Conservation (phyloP, 2,329 filamentous ascomycete species). For the Pseudopithomyces maydicus region DNA sequence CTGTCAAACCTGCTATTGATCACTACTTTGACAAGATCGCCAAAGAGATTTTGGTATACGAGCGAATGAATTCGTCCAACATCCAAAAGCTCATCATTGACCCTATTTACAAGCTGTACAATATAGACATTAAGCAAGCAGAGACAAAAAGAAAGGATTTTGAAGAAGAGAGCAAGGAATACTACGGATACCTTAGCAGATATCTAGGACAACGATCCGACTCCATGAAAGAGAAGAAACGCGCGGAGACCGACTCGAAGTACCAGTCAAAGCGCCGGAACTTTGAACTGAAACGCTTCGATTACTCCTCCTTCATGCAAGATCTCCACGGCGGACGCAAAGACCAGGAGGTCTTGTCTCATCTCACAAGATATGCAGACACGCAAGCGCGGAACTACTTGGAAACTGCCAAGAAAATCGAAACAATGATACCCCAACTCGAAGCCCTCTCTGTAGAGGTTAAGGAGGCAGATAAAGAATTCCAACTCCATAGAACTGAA, state of each 20-base stretch:
- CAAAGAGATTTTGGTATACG: conserved; percentile 84
- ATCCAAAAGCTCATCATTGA: conserved; percentile 95
- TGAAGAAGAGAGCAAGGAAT: conserved; percentile 98
- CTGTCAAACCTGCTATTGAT: conserved; percentile 94
- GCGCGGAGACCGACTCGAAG: conserved; percentile 91
- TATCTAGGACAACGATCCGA: conserved; percentile 97
- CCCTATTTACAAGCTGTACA: conserved; percentile 88
- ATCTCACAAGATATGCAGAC: conserved; percentile 92
- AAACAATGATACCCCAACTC: conserved; percentile 83
- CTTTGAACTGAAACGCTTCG: conserved; percentile 96
- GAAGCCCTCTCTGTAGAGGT: conserved; percentile 89
- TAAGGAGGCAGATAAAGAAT: conserved; percentile 93
- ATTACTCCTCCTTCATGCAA: conserved; percentile 99
- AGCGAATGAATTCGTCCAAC: conserved; percentile 80
- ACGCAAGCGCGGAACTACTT: conserved; percentile 85
- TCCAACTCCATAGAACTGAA: conserved; percentile 92
- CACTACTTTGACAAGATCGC: conserved; percentile 99
- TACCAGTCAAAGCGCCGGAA: conserved; percentile 92
- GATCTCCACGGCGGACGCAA: conserved; percentile 99
- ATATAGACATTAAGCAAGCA: conserved; percentile 95
- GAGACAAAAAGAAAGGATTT: conserved; percentile 97
- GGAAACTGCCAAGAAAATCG: conserved; percentile 82
- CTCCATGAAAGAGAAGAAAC: conserved; percentile 95
- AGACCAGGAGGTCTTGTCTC: conserved; percentile 93
- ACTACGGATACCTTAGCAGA: conserved; percentile 91